A percentile compares a stretch with the other conserved stretches of the same genome.
Evolutionary conservation across 2,329 filamentous ascomycete species (phyloP).

Genomic region (Fusarium protoensiforme): DNA sequence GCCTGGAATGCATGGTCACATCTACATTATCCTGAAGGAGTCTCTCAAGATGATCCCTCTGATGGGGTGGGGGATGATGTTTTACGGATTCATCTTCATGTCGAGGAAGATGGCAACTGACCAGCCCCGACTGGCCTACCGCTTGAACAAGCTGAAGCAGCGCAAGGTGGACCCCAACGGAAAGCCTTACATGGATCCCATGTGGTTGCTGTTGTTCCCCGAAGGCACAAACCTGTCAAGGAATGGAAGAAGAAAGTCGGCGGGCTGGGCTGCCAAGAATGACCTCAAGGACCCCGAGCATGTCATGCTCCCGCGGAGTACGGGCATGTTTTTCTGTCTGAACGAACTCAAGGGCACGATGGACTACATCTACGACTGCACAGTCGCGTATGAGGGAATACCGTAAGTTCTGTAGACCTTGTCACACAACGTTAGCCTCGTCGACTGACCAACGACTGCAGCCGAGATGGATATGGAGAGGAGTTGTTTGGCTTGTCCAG

Average conservation of each 20-base stretch:
- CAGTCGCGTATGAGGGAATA: conserved; percentile 93
- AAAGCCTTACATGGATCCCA: conserved; percentile 73
- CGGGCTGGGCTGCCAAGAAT: conserved; percentile 80
- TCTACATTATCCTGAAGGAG: conserved; percentile 93
- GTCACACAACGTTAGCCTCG: conserved; percentile 8
- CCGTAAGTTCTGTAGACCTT: conserved; percentile 73
- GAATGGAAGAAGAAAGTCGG: conserved; percentile 77
- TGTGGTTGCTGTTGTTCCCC: conserved; percentile 91
- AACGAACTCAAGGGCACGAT: conserved; percentile 79
- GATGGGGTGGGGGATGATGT: conserved; percentile 83
- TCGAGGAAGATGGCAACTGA: conserved; percentile 90
- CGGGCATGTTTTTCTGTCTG: conserved; percentile 82
- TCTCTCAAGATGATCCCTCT: conserved; percentile 84
- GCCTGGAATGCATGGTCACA: conserved; percentile 82
- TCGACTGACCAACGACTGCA: conserved; percentile 47
- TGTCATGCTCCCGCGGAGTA: conserved; percentile 81
- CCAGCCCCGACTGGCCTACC: conserved; percentile 78
- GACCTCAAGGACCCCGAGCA: conserved; percentile 79
- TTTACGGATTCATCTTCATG: conserved; percentile 92
- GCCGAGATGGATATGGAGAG: conserved; percentile 86
- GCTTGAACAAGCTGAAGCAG: conserved; percentile 75
- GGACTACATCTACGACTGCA: conserved; percentile 92
- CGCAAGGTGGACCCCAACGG: conserved; percentile 64
- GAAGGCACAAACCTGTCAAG: conserved; percentile 85
- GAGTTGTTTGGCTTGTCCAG: conserved; percentile 88